Conservation (phyloP, 2,329 filamentous ascomycete genomes). For the Onygenales sp. region DNA sequence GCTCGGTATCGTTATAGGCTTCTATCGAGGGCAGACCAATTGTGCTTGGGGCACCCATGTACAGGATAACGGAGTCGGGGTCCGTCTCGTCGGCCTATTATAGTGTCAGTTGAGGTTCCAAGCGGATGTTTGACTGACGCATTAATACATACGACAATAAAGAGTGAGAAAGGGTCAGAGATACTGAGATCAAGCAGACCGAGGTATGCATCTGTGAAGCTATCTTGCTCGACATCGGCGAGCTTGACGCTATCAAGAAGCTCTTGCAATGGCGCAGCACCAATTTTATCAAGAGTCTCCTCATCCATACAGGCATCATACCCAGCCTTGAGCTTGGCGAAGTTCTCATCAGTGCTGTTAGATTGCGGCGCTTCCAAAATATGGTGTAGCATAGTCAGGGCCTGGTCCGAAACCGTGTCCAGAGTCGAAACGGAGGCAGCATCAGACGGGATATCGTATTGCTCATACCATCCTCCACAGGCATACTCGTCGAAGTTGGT, state of each 20-base stretch:
- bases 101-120: not conserved
- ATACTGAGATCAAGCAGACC: conserved; percentile 29
- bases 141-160: not conserved
- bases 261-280: conserved; percentile 46
- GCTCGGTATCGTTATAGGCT: conserved; percentile 48
- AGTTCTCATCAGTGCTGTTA: conserved; percentile 38
- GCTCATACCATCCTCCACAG: conserved; percentile 57
- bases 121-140: not conserved
- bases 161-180: conserved; percentile 23
- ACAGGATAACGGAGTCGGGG: conserved; percentile 44
- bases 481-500: conserved; percentile 59
- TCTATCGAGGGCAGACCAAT: conserved; percentile 55
- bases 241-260: conserved; percentile 45
- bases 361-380: not conserved
- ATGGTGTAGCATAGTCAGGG: conserved; percentile 18
- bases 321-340: conserved; percentile 53
- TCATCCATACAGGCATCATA: conserved; percentile 61
- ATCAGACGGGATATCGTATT: conserved; percentile 57
- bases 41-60: conserved; percentile 32
- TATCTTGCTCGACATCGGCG: conserved; percentile 15
- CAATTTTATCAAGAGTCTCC: conserved; percentile 44
- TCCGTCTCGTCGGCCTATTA: conserved; percentile 43
- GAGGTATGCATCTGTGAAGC: conserved; percentile 26
- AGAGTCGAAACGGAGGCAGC: conserved; percentile 52
- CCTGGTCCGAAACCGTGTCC: conserved; percentile 52